Percentiles rank a stretch among this genome's conserved stretches.
phyloP scores from a whole-genome alignment of 176 grass and related monocot genomes.

The Aegilops umbellulata region DNA sequence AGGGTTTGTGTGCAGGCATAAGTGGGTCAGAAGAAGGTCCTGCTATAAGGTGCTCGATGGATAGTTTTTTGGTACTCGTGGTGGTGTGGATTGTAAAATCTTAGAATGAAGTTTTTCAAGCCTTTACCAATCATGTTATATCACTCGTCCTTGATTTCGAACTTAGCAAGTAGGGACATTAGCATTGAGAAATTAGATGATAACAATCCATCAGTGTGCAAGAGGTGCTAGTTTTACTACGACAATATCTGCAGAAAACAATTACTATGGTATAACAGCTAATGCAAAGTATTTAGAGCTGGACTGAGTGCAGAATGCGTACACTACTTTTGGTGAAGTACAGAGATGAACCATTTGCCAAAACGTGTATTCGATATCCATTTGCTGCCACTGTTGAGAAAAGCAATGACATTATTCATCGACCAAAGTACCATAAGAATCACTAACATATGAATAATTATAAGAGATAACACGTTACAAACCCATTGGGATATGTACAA shows the following conservation, averaged over 20 bases:
- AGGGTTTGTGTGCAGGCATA: neutral
- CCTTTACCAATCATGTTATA: neutral
- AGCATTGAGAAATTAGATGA: neutral
- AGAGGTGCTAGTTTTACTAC: neutral
- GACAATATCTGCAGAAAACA: neutral
- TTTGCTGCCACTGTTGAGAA: slow-evolving; percentile 96
- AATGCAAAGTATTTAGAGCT: slow-evolving; percentile 31
- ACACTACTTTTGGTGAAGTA: slow-evolving; percentile 99
- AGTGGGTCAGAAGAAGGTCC: neutral
- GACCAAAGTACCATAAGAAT: neutral
- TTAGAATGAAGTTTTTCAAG: neutral
- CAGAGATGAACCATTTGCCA: slow-evolving; percentile 99
- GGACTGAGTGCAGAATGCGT: slow-evolving; percentile 55
- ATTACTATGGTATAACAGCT: neutral
- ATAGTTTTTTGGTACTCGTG: neutral
- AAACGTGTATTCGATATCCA: slow-evolving; percentile 99
- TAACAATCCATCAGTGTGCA: neutral
- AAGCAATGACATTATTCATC: slow-evolving; percentile 22
- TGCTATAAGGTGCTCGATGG: neutral
- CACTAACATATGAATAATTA: neutral
- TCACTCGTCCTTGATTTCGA: neutral
- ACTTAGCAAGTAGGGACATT: slow-evolving; percentile 12
- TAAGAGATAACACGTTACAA: neutral
- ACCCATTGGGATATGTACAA: neutral
- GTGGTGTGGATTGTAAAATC: slow-evolving; percentile 4